Evolutionary conservation across 148 eudicot species (phyloP).

Genomic region (Rhododendron kiyosumense): DNA sequence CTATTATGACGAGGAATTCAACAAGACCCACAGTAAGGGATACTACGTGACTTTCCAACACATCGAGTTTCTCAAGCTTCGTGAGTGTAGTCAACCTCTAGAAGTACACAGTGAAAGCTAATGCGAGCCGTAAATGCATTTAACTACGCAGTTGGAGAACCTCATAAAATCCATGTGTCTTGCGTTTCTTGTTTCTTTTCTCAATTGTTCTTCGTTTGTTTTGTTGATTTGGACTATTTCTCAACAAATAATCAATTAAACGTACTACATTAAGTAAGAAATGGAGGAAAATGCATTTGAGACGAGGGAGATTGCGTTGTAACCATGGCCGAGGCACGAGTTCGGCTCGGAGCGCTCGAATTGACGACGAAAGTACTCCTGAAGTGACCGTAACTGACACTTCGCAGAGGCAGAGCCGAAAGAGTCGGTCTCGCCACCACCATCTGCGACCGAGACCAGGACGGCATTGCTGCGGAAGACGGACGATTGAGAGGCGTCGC

Average conservation of each 20-base stretch:
- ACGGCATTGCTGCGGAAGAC: neutral
- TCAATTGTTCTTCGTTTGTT: too few relatives aligned
- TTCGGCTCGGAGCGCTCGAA: constrained; percentile 9
- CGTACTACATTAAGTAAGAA: neutral
- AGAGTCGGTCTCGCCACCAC: neutral
- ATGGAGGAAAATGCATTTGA: neutral
- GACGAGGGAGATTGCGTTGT: neutral
- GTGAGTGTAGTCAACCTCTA: too few relatives aligned
- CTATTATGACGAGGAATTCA: neutral
- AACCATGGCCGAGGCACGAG: constrained; percentile 12
- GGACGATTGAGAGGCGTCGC: neutral
- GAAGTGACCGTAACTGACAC: neutral
- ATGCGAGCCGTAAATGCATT: too few relatives aligned
- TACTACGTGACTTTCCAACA: too few relatives aligned
- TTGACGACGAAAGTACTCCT: constrained; percentile 3
- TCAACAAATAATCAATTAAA: neutral
- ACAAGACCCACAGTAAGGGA: too few relatives aligned
- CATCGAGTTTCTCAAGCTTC: too few relatives aligned
- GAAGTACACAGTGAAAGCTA: too few relatives aligned
- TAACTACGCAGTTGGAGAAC: neutral
- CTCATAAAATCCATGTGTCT: neutral
- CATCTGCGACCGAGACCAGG: neutral
- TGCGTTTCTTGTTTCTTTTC: too few relatives aligned
- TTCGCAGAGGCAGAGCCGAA: neutral
- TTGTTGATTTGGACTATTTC: too few relatives aligned